A percentile compares a stretch with the other conserved stretches of the same genome.
phyloP scores from a whole-genome alignment of 305 asterid species.

The Lippia alba region DNA sequence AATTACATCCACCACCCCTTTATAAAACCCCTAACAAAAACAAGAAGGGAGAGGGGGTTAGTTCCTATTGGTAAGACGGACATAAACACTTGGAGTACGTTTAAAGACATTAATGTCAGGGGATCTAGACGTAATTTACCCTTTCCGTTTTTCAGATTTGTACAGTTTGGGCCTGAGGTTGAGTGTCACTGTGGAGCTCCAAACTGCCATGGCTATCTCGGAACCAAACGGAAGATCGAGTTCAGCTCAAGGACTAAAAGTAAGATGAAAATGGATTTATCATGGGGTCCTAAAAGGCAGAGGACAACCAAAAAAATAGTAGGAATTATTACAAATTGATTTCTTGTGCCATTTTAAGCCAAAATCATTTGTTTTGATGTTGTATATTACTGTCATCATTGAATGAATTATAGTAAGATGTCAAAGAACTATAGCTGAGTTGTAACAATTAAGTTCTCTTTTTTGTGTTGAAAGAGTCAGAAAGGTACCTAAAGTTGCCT shows the following conservation, averaged over 20 bases:
- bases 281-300: slow-evolving; percentile 78
- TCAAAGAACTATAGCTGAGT: slow-evolving; percentile 14
- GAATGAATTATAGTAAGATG: slow-evolving; percentile 31
- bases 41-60: background rate
- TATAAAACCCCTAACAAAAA: background rate
- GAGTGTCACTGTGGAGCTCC: slow-evolving; percentile 85
- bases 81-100: no score
- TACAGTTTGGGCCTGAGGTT: slow-evolving; percentile 86
- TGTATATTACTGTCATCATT: slow-evolving; percentile 20
- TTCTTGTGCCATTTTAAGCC: slow-evolving; percentile 1
- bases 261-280: slow-evolving; percentile 37
- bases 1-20: background rate
- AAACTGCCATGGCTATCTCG: slow-evolving; percentile 82
- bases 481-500: background rate
- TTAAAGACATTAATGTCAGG: no score
- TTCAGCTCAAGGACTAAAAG: slow-evolving; percentile 39
- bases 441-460: background rate
- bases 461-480: background rate
- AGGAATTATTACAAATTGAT: slow-evolving; percentile 23
- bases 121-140: background rate
- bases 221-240: slow-evolving; percentile 61
- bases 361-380: slow-evolving; percentile 20
- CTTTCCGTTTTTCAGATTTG: slow-evolving; percentile 57
- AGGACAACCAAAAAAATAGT: slow-evolving; percentile 52
- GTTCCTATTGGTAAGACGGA: no score